Evolutionary conservation across 352 stramenopile genomes (phyloP).

Genomic region (Saprolegnia diclina): DNA sequence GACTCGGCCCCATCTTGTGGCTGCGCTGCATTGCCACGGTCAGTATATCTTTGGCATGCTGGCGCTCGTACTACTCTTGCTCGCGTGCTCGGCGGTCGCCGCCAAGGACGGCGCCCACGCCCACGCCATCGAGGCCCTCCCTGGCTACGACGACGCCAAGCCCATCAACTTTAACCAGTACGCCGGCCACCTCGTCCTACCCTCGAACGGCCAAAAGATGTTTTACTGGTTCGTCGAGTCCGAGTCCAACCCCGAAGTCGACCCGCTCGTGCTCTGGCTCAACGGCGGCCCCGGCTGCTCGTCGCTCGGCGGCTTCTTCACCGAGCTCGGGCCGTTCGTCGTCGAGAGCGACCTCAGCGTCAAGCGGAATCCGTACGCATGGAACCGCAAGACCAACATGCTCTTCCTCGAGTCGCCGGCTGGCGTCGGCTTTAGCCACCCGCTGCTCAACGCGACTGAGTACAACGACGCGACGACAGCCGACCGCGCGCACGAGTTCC

Average conservation of each 20-base stretch:
- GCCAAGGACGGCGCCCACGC: constrained; percentile 31
- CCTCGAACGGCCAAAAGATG: constrained; percentile 40
- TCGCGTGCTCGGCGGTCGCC: constrained; percentile 16
- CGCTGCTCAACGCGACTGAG: constrained; percentile 43
- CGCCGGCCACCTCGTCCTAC: constrained; percentile 45
- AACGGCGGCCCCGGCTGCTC: constrained; percentile 76
- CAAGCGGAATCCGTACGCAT: constrained; percentile 70
- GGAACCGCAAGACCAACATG: constrained; percentile 84
- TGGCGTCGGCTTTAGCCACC: constrained; percentile 64
- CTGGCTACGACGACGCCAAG: constrained; percentile 37
- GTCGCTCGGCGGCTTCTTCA: constrained; percentile 61
- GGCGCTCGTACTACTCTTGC: not conserved
- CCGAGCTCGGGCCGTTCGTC: constrained; percentile 61
- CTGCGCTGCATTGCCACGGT: not conserved
- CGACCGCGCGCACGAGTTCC: constrained; percentile 48
- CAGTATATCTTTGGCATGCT: not conserved
- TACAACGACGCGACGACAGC: constrained; percentile 55
- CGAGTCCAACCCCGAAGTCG: constrained; percentile 45
- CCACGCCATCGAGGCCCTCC: constrained; percentile 45
- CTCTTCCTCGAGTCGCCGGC: constrained; percentile 82
- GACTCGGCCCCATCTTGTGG: not conserved
- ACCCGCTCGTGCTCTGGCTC: constrained; percentile 77
- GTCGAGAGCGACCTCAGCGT: constrained; percentile 45
- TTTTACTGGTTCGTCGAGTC: constrained; percentile 81
- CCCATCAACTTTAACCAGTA: constrained; percentile 66